Evolutionary conservation across 306 rosid species (phyloP), one percentile per base, ranked within the genome.

Genomic region (Begonia peltatifolia): DNA sequence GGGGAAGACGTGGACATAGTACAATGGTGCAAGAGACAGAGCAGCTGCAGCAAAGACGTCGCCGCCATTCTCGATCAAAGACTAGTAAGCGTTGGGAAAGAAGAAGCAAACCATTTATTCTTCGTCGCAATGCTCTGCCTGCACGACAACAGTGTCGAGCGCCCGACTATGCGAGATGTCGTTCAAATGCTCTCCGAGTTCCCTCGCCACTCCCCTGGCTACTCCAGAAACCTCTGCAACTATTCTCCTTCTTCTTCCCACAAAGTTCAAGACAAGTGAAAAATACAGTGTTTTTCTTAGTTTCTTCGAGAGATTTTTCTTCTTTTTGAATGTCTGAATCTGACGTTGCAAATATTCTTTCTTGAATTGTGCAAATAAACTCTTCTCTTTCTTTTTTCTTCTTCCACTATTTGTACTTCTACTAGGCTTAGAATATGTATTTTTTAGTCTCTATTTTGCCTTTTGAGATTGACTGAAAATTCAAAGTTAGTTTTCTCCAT

Each of bases 81-180:
- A 55, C 57, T 87, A 0, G 60, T 68, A 3, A 11, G 43, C 4
- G 76, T 80, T 41, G 81, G 84, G 0, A 78, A 63, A 54, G 84
- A 80, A 7, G 89, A 83, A 62, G 83, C 74, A n/a, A 81, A 68
- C 71, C 96, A 87, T 74, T 50, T 84, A 64, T 69, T 87, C 58
- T 81, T 87, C 71, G 57, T 87, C 30, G 81, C 87, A 6, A 70
- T 77, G 70, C 59, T 74, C 17, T 87, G 96, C 43, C 62, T 79
- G 9, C 76, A 87, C 60, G 94, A 87, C 2, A 76, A 81, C 12
- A 83, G 94, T 25, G 79, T 87, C 2, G 83, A 79, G 60, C 72
- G 96, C 46, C 96, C 96, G 11, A 81, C 96, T 1, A 87, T 83
- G 96, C 76, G 94, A 67, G 96, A 87, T 65, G 94, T 84, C 0